These are phyloP conservation scores for Basipetospora sp. DNA, from an alignment of 2,329 filamentous ascomycete species.

Conservation along the genomic window DNA sequence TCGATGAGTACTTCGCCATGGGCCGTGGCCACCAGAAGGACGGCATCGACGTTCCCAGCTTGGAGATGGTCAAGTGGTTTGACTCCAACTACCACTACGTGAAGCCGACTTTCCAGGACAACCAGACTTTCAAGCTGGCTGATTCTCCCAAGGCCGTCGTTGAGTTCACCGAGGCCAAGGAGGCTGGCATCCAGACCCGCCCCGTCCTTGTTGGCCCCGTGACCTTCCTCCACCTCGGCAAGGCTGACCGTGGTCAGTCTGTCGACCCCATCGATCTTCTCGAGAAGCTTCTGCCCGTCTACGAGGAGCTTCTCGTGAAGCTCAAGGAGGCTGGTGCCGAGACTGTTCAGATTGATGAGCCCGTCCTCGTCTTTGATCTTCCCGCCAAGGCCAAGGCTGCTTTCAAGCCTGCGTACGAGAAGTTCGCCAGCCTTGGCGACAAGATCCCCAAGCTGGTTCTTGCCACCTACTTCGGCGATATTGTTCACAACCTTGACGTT, in stretches of 20 bases:
- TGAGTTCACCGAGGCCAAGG: slow-evolving; percentile 96
- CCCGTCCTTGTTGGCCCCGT: slow-evolving; percentile 92
- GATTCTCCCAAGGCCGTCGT: slow-evolving; percentile 80
- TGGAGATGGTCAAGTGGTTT: slow-evolving; percentile 99
- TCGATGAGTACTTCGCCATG: slow-evolving; percentile 99
- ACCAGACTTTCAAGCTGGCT: slow-evolving; percentile 86
- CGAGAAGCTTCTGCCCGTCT: slow-evolving; percentile 83
- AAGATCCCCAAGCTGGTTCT: slow-evolving; percentile 78
- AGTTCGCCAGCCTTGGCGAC: slow-evolving; percentile 59
- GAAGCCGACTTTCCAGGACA: slow-evolving; percentile 94
- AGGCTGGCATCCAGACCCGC: slow-evolving; percentile 80
- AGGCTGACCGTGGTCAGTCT: slow-evolving; percentile 89
- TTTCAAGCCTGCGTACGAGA: slow-evolving; percentile 96
- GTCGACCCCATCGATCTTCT: slow-evolving; percentile 90
- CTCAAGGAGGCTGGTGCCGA: slow-evolving; percentile 94
- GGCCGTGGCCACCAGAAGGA: slow-evolving; percentile 95
- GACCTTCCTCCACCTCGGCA: slow-evolving; percentile 92
- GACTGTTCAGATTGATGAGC: slow-evolving; percentile 96
- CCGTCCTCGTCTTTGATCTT: slow-evolving; percentile 88
- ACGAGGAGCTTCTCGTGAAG: slow-evolving; percentile 80
- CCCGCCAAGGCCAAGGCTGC: slow-evolving; percentile 80
- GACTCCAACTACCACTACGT: slow-evolving; percentile 99
- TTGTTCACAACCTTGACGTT: slow-evolving; percentile 95
- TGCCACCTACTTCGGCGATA: slow-evolving; percentile 97
- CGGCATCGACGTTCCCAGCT: slow-evolving; percentile 76